These are phyloP conservation scores for Schizophyllum amplum DNA, from an alignment of 1,284 basidiomycete species.

Conservation along the genomic window DNA sequence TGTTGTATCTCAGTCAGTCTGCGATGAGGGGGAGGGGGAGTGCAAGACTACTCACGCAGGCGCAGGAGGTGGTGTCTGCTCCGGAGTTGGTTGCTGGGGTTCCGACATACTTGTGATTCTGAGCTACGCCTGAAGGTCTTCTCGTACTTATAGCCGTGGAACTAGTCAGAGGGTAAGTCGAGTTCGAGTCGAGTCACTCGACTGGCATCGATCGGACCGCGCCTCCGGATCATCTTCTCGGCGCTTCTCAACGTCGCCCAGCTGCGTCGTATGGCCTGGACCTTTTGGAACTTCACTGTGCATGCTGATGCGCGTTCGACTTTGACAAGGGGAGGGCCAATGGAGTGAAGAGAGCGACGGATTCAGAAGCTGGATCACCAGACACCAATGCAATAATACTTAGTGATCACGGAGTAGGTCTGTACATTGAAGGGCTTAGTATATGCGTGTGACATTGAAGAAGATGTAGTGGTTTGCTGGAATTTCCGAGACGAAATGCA, in stretches of 20 bases:
- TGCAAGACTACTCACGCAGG: neutral
- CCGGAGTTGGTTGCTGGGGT: neutral
- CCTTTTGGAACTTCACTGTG: too few species aligned
- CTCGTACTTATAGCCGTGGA: neutral
- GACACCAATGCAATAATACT: too few species aligned
- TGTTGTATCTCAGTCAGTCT: slow-evolving; percentile 4
- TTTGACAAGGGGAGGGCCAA: too few species aligned
- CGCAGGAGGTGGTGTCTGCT: slow-evolving; percentile 1
- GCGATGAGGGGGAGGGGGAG: neutral
- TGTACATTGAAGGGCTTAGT: too few species aligned
- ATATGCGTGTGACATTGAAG: too few species aligned
- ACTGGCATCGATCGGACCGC: neutral
- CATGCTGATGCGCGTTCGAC: too few species aligned
- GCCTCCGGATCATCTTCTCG: neutral
- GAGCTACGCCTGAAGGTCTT: neutral
- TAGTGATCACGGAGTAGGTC: too few species aligned
- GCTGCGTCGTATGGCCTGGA: too few species aligned
- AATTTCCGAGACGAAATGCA: too few species aligned
- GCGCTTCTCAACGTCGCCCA: neutral
- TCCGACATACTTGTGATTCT: slow-evolving; percentile 5
- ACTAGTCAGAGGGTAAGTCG: neutral
- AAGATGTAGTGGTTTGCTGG: too few species aligned
- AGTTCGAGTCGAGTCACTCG: neutral
- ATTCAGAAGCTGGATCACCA: too few species aligned
- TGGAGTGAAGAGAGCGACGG: too few species aligned